Percentiles rank a stretch among this genome's conserved stretches.
Evolutionary conservation across 176 grass and related monocot genomes (phyloP).

Genomic region (Aegilops umbellulata): DNA sequence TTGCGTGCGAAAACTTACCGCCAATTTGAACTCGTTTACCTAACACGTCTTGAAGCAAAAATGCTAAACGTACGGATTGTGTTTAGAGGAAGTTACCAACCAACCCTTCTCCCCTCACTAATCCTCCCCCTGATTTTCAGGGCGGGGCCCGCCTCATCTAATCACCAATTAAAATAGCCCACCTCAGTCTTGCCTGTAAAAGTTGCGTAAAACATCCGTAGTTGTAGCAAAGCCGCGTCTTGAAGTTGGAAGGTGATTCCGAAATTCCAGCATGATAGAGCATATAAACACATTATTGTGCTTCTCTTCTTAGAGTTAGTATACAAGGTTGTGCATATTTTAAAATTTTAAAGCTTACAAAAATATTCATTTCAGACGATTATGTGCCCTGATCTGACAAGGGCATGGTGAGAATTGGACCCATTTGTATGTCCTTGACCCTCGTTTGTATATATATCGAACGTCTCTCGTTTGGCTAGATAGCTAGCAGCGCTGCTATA

Average conservation of each 20-base stretch:
- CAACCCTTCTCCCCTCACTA: no score
- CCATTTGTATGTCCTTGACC: not conserved
- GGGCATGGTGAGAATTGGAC: not conserved
- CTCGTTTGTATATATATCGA: not conserved
- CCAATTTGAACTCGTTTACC: not conserved
- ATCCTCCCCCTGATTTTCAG: no score
- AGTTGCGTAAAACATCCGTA: no score
- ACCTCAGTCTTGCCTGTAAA: no score
- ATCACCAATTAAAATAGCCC: no score
- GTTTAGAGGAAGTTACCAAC: no score
- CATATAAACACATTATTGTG: not conserved
- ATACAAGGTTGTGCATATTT: not conserved
- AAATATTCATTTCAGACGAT: not conserved
- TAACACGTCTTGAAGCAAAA: not conserved
- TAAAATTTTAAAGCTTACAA: not conserved
- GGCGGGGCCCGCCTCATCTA: no score
- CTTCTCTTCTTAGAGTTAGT: not conserved
- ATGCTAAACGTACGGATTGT: no score
- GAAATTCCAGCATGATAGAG: not conserved
- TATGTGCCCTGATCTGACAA: not conserved
- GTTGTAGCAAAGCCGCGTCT: no score
- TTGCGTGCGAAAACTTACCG: not conserved
- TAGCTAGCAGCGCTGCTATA: no score
- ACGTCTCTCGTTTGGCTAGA: not conserved
- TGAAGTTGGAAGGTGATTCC: not conserved